phyloP scores from a whole-genome alignment of 805 yeast species.

The Debaryomyces prosopidis region DNA sequence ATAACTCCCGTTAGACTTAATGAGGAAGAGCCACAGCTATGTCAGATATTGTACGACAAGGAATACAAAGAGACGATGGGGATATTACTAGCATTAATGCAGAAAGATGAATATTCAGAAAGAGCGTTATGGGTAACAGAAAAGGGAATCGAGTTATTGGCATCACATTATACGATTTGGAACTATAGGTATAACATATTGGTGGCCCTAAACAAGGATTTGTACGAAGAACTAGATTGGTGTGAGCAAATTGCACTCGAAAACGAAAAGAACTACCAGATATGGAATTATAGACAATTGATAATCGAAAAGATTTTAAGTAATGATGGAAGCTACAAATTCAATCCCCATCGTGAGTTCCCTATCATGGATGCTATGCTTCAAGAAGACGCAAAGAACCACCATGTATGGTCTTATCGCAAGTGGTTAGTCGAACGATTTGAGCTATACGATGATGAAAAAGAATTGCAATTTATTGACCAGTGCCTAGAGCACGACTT shows the following conservation, averaged over 20 bases:
- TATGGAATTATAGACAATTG: slow-evolving; percentile 91
- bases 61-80: slow-evolving; percentile 69
- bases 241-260: slow-evolving; percentile 70
- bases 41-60: slow-evolving; percentile 69
- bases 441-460: slow-evolving; percentile 39
- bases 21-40: slow-evolving; percentile 48
- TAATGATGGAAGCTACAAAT: slow-evolving; percentile 14
- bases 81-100: slow-evolving; percentile 58
- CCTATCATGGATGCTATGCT: slow-evolving; percentile 69
- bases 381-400: slow-evolving; percentile 81
- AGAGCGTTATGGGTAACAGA: slow-evolving; percentile 72
- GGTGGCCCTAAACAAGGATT: slow-evolving; percentile 32
- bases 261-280: slow-evolving; percentile 89
- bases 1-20: slow-evolving; percentile 42
- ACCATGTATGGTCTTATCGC: slow-evolving; percentile 94
- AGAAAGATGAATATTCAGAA: slow-evolving; percentile 59
- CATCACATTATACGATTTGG: slow-evolving; percentile 95
- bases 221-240: slow-evolving; percentile 71
- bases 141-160: slow-evolving; percentile 61
- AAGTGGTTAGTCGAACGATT: slow-evolving; percentile 76
- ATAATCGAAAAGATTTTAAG: slow-evolving; percentile 44
- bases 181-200: slow-evolving; percentile 61
- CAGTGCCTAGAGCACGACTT: slow-evolving; percentile 59
- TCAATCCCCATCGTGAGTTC: slow-evolving; percentile 55
- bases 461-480: slow-evolving; percentile 55